These are phyloP conservation scores for Stereocaulon alpinum DNA, from an alignment of 495 filamentous ascomycete species.

Conservation along the genomic window DNA sequence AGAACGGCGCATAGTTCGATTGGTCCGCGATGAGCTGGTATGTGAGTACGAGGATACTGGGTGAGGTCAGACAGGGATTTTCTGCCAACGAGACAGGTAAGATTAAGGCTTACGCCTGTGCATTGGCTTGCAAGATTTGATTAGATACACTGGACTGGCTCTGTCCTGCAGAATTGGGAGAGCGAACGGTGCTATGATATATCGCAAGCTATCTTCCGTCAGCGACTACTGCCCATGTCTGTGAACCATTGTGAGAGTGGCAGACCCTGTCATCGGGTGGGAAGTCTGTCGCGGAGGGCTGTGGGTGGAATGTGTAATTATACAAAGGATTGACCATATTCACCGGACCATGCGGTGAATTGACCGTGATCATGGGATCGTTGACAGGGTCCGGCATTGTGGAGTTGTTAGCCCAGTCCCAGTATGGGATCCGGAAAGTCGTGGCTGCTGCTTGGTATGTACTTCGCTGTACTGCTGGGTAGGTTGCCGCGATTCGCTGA, in stretches of 20 bases:
- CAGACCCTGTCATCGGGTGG: constrained; percentile 12
- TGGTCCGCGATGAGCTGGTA: constrained; percentile 20
- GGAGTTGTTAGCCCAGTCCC: constrained; percentile 44
- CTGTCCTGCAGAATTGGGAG: constrained; percentile 15
- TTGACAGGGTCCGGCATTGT: constrained; percentile 28
- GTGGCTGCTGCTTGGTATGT: constrained; percentile 35
- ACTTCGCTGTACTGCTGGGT: constrained; percentile 18
- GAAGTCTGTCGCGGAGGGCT: constrained; percentile 22
- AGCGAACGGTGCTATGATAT: constrained; percentile 19
- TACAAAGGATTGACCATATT: constrained; percentile 30
- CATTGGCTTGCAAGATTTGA: constrained; percentile 18
- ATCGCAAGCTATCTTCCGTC: neutral
- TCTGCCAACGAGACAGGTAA: neutral
- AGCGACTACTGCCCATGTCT: neutral
- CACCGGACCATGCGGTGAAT: constrained; percentile 28
- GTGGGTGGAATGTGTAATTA: constrained; percentile 26
- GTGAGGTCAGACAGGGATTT: neutral
- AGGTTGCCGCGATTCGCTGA: constrained; percentile 24
- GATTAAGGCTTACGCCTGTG: constrained; percentile 10
- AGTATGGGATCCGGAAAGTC: constrained; percentile 43
- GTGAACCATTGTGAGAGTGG: neutral
- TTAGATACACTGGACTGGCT: constrained; percentile 19
- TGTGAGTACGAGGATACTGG: constrained; percentile 10
- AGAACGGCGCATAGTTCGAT: constrained; percentile 20
- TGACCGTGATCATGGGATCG: constrained; percentile 30